Evolutionary conservation across 2,329 filamentous ascomycete species (phyloP).

Genomic region (Dactylella cylindrospora): DNA sequence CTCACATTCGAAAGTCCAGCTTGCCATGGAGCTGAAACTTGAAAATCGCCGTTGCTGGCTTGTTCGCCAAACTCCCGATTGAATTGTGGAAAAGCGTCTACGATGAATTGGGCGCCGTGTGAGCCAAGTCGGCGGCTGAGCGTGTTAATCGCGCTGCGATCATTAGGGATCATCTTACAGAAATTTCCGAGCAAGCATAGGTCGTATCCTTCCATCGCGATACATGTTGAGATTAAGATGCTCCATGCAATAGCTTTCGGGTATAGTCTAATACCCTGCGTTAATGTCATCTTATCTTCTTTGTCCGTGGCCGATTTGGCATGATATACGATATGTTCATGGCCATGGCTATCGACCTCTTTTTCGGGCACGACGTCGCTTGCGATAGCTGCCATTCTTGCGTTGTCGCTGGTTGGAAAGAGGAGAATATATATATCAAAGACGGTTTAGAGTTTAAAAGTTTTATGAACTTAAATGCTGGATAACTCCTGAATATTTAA

Average conservation of each 20-base stretch:
- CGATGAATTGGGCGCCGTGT: neutral
- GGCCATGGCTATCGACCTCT: conserved; percentile 21
- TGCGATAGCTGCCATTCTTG: conserved; percentile 19
- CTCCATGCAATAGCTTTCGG: conserved; percentile 85
- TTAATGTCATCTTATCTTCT: conserved; percentile 69
- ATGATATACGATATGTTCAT: conserved; percentile 23
- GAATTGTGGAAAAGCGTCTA: conserved; percentile 43
- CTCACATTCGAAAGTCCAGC: conserved; percentile 42
- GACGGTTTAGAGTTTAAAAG: too few relatives aligned
- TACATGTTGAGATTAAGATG: conserved; percentile 82
- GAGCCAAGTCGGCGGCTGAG: neutral
- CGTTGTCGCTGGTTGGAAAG: too few relatives aligned
- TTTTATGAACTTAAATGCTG: too few relatives aligned
- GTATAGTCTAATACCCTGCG: conserved; percentile 77
- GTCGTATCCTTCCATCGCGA: conserved; percentile 90
- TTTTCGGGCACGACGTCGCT: conserved; percentile 22
- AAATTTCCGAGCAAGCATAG: conserved; percentile 76
- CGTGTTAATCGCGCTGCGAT: neutral
- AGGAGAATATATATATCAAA: too few relatives aligned
- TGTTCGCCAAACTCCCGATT: conserved; percentile 28
- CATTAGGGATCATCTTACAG: conserved; percentile 15
- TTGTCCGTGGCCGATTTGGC: conserved; percentile 55
- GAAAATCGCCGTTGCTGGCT: conserved; percentile 27
- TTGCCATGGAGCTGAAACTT: conserved; percentile 36
- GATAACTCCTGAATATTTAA: too few relatives aligned